Evolutionary conservation across 202 grass and related monocot genomes (phyloP).

Genomic region (Schoenoplectus tabernaemontani): DNA sequence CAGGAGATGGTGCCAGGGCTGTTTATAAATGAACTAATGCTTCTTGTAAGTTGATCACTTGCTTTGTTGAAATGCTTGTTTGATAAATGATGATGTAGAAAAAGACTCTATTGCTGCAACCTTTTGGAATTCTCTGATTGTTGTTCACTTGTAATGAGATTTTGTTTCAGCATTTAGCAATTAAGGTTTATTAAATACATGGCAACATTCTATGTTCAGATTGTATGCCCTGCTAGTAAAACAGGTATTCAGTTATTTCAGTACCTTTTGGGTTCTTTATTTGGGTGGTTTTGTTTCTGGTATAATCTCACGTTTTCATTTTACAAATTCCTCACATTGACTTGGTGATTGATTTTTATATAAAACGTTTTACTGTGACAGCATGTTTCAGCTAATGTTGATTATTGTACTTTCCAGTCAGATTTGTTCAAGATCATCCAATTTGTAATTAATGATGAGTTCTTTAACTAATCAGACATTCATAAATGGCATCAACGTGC

Average conservation of each 20-base stretch:
- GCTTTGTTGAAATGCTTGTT: background rate
- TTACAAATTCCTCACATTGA: background rate
- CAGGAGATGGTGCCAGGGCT: conserved; percentile 14
- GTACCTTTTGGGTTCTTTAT: background rate
- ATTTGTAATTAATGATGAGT: background rate
- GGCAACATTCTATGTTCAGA: no score
- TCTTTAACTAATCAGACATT: background rate
- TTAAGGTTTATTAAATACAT: background rate
- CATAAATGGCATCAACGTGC: background rate
- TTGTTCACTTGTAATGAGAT: background rate
- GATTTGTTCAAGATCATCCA: background rate
- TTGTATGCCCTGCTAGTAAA: background rate
- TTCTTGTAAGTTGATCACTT: background rate
- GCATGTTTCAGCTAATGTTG: background rate
- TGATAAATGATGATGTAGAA: no score
- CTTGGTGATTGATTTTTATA: background rate
- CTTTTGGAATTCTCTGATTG: no score
- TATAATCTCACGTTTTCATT: background rate
- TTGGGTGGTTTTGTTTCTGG: background rate
- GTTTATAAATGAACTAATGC: background rate
- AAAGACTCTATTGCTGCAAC: background rate
- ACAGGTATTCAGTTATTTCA: background rate
- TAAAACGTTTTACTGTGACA: background rate
- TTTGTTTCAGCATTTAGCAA: background rate
- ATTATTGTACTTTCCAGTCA: background rate